Evolutionary conservation across 179 eudicot genomes (phyloP), one percentile per base, ranked within the genome.

Genomic region (Nepenthes alata): DNA sequence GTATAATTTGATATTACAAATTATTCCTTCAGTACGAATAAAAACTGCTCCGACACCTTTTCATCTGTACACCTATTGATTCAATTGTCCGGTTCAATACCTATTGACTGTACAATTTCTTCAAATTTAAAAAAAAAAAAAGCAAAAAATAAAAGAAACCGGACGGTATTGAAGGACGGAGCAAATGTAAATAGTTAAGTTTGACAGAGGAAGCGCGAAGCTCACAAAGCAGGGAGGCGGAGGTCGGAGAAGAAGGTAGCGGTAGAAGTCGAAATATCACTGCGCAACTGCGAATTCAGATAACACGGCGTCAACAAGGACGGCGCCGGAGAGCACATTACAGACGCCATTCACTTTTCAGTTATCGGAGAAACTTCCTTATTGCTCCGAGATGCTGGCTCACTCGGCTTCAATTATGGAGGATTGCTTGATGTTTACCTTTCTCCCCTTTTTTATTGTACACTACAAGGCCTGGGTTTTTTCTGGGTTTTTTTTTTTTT

Each of bases 191-290:
- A 11, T 37, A 48, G 47, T 37, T 6, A 52, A 66, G 45, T 7
- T 25, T 39, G n/a, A 37, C 13, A 49, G 56, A 44, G 61, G 51
- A 51, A 67, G 65, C 58, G 54, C 45, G 57, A 2, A 6, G 49
- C 48, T 67, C 70, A 63, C 56, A 52, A 11, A 37, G 63, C 11
- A 50, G 67, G 53, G 59, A 69, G 53, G 37, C 53, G 71, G 47
- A 66, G 47, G 61, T 55, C 71, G 39, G 77, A 62, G 67, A 61
- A 65, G 64, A 76, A 39, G 49, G 79, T 59, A 12, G 70, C 67
- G 7, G 70, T 13, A 11, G 72, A 64, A 37, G 62, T 57, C 14
- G 62, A 9, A 8, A 65, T 60, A 60, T 25, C 25, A 12, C 63
- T 55, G 49, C 16, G 14, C 37, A 61, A 36, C 48, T 53, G 70